Base-by-base conservation (phyloP, 2,329 filamentous ascomycete genomes). In the Lomentospora prolificans region DNA sequence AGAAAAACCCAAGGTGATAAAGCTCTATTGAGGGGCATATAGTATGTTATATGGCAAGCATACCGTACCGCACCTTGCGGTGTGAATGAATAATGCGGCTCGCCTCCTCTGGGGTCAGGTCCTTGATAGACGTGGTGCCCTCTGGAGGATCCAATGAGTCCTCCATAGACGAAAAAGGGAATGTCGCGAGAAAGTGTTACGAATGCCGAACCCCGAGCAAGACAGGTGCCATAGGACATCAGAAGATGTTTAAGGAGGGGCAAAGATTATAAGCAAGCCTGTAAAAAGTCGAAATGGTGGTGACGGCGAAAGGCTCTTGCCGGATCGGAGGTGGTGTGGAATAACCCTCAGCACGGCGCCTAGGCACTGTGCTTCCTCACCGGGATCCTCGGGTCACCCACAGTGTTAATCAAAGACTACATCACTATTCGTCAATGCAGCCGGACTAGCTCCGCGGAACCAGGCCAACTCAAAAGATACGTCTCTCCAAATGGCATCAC, bases 31-130 rank as follows among this genome's bases (percentile, higher is more conserved):
- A 36, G 22, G 53, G 28, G 44, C 28, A 33, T n/a, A n/a, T n/a
- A n/a, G n/a, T n/a, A n/a, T n/a, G n/a, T n/a, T n/a, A n/a, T n/a
- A n/a, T n/a, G n/a, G 27, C 51, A 51, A 50, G 72, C 80, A 66
- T 75, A 85, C 82, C 82, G 68, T 86, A 85, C 64, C 82, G 77
- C 57, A 86, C 82, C 68, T 86, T 86, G 61, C 82, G 79, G 65
- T 85, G 82, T 54, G 81, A 85, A 66, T 85, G 82, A 61, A 86
- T 85, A 69, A 86, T 85, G 62, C 81, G 80, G 65, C 74, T 85
- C 60, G 81, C 82, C 69, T 86, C 82, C 66, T 85, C 82, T 8
- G 81, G 78, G 50, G 80, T 84, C 64, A 84, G 72, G 63, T 81
- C 76, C 65, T 82, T 77, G 59, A 82, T 67, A 53, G 72, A 69